Conservation (phyloP, 352 stramenopile species). For the Aphanomyces euteiches region DNA sequence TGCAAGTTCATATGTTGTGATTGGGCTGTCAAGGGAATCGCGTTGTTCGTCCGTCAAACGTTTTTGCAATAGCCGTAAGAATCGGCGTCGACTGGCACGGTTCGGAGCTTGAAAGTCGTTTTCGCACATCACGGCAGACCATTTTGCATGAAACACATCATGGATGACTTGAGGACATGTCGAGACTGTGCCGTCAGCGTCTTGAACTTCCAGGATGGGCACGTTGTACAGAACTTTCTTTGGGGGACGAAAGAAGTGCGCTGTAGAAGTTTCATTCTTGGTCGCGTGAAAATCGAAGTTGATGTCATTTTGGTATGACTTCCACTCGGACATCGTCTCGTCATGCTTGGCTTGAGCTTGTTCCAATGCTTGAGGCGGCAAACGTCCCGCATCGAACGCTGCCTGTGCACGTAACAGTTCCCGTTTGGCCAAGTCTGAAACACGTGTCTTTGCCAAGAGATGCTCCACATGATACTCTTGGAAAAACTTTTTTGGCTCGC, state of each 20-base stretch:
- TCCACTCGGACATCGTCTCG: not conserved
- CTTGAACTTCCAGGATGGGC: not conserved
- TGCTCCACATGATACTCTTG: not conserved
- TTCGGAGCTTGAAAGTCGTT: not conserved
- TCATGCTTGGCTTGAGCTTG: too few relatives aligned
- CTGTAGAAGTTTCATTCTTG: not conserved
- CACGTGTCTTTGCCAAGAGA: not conserved
- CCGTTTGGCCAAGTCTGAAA: not conserved
- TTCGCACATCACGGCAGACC: conserved; percentile 9
- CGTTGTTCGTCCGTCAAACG: not conserved
- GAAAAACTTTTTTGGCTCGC: not conserved
- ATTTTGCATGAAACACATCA: not conserved
- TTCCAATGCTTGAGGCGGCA: too few relatives aligned
- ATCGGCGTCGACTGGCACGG: not conserved
- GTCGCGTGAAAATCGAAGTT: conserved; percentile 8
- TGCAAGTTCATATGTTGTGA: not conserved
- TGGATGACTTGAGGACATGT: not conserved
- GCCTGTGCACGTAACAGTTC: not conserved
- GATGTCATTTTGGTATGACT: conserved; percentile 9
- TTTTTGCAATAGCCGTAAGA: not conserved
- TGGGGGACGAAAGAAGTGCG: conserved; percentile 6
- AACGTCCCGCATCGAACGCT: not conserved
- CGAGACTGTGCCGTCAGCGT: not conserved
- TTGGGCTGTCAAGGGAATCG: conserved; percentile 3
- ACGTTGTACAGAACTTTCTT: conserved; percentile 10